Evolutionary conservation across 2,329 filamentous ascomycete species (phyloP), one percentile per base, ranked within the genome.

Genomic region (Ascochyta pisi): DNA sequence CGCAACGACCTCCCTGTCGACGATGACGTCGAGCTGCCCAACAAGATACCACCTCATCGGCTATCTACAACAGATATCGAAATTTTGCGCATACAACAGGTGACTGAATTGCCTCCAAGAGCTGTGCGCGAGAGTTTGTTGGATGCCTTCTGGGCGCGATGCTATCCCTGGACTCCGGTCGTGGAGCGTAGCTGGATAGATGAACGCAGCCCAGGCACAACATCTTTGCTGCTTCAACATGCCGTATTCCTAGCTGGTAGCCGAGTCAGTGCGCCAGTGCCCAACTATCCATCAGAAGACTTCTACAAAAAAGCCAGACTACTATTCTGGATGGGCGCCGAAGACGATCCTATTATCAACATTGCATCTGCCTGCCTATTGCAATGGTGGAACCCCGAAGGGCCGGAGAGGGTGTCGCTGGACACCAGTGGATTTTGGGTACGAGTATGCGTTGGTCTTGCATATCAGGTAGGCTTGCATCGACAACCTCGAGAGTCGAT

Each of bases 351-450:
- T 4, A 70, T 79, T 42, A 72, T 78, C 37, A 77, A 70, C 2
- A 75, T 77, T 38, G 73, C 75, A 12, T 73, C 75, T 9, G 70
- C 75, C 7, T 73, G 74, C 38, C 58, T 79, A 0, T 50, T 79
- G 31, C 77, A 78, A 57, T 79, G 76, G 77, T 79, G 76, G 64
- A 79, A 78, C 42, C 77, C 77, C 0, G 74, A 77, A 57, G 76
- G 77, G 0, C 76, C 77, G 0, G 76, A 78, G 48, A 67, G 71
- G 40, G 68, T 77, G 15, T 79, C 77, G 10, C 69, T 77, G 7
- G 76, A 80, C 55, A 79, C 76, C 0, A 79, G 77, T 50, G 73
- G 76, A 10, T 79, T 80, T 54, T 80, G 78, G 78, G 65, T 77
- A 27, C 70, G 76, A 22, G 74, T 79, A 24, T 76, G 75, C 34